Evolutionary conservation across 192 early-diverging fungal genomes (phyloP).

Genomic region (Neocallimastix lanati): DNA sequence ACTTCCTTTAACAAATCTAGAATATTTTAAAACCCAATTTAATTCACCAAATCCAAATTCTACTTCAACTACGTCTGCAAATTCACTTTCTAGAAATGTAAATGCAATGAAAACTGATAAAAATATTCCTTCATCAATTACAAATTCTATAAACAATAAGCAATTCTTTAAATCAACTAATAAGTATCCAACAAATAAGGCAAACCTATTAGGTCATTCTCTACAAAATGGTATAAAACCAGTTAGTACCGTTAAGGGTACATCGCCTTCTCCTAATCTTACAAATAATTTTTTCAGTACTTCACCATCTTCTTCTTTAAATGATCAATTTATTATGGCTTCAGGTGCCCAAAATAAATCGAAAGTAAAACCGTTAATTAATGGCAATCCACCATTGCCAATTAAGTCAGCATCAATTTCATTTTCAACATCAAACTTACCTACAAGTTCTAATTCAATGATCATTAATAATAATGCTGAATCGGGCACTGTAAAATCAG

Average conservation of each 20-base stretch:
- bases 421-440: neutral
- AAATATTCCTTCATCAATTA: neutral
- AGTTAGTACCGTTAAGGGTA: neutral
- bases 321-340: neutral
- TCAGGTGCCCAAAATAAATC: too few relatives aligned
- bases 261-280: neutral
- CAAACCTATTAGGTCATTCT: neutral
- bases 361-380: neutral
- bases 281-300: neutral
- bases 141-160: too few relatives aligned
- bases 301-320: neutral
- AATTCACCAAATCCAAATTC: neutral
- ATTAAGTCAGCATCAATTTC: neutral
- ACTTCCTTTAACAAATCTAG: neutral
- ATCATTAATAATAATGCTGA: neutral
- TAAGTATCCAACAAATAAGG: neutral
- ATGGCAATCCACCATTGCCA: neutral
- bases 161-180: neutral
- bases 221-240: neutral
- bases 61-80: neutral
- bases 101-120: slow-evolving; percentile 3
- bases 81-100: slow-evolving; percentile 1
- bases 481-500: neutral
- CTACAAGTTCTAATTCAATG: neutral
- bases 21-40: neutral